Percentiles rank a stretch among this genome's conserved stretches.
phyloP scores from a whole-genome alignment of 768 basidiomycete genomes.

The Kwoniella botswanensis region DNA sequence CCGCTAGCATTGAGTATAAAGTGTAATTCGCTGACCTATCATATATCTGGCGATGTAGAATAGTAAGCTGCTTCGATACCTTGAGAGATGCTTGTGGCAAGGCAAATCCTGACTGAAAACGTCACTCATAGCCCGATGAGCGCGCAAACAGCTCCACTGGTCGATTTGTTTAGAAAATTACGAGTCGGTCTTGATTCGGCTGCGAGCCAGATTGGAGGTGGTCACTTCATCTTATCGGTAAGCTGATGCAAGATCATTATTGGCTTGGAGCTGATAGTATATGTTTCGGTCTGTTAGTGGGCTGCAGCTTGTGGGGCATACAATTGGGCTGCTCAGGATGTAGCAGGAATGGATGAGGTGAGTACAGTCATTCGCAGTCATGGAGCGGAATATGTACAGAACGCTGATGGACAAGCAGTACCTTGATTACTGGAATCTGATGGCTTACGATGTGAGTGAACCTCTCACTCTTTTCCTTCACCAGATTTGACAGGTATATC shows the following conservation, averaged over 20 bases:
- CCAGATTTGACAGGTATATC: neutral
- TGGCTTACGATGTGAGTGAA: constrained; percentile 63
- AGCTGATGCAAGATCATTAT: neutral
- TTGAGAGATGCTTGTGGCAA: constrained; percentile 6
- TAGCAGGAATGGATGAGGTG: constrained; percentile 77
- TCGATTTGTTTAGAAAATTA: constrained; percentile 15
- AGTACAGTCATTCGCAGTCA: neutral
- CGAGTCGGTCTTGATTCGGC: constrained; percentile 1
- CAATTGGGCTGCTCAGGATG: constrained; percentile 77
- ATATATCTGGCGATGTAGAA: neutral
- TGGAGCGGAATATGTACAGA: neutral
- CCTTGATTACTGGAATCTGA: constrained; percentile 96
- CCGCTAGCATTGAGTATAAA: too few species aligned
- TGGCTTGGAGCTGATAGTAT: too few species aligned
- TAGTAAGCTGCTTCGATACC: neutral
- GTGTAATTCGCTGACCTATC: neutral
- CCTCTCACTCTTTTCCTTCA: constrained; percentile 1
- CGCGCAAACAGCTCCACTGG: neutral
- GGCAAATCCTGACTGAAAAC: neutral
- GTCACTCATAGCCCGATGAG: neutral
- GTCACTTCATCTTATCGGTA: constrained; percentile 20
- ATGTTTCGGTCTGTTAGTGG: constrained; percentile 60
- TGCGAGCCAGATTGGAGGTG: constrained; percentile 2
- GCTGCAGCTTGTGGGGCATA: constrained; percentile 90
- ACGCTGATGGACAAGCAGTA: constrained; percentile 51